Percentiles rank a stretch among this genome's conserved stretches.
phyloP scores from a whole-genome alignment of 768 basidiomycete genomes.

The Pisolithus tinctorius region DNA sequence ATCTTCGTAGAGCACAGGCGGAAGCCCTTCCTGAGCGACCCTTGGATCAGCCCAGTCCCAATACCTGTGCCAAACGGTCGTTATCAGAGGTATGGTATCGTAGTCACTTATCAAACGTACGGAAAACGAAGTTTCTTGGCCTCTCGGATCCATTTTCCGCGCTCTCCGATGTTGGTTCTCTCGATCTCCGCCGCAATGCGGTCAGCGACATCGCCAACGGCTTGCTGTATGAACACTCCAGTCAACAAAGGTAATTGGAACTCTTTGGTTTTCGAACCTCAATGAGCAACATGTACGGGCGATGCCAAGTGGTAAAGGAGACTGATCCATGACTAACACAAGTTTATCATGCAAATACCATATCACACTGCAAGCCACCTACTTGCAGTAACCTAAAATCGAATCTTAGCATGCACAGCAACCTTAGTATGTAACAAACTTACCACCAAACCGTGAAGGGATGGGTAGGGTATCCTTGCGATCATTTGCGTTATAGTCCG shows the following conservation, averaged over 20 bases:
- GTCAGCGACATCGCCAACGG: slow-evolving; percentile 19
- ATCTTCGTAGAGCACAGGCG: slow-evolving; percentile 12
- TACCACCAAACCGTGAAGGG: slow-evolving; percentile 23
- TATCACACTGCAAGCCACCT: neutral
- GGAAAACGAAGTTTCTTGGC: slow-evolving; percentile 23
- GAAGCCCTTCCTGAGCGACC: slow-evolving; percentile 14
- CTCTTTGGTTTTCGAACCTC: slow-evolving; percentile 7
- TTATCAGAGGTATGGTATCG: neutral
- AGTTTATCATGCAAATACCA: neutral
- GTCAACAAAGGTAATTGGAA: neutral
- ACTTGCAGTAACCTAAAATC: slow-evolving; percentile 21
- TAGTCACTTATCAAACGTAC: slow-evolving; percentile 5
- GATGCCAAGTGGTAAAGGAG: slow-evolving; percentile 21
- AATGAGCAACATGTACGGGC: slow-evolving; percentile 22
- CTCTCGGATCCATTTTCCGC: slow-evolving; percentile 12
- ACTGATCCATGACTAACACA: slow-evolving; percentile 14
- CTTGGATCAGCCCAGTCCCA: slow-evolving; percentile 24
- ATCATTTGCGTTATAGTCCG: slow-evolving; percentile 15
- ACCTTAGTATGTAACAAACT: neutral
- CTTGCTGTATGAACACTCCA: slow-evolving; percentile 14
- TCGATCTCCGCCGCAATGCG: slow-evolving; percentile 20
- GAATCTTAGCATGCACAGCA: neutral
- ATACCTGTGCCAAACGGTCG: slow-evolving; percentile 11
- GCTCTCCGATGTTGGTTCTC: slow-evolving; percentile 11
- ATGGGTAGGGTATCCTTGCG: slow-evolving; percentile 20